A percentile compares a stretch with the other conserved stretches of the same genome.
Evolutionary conservation across 495 filamentous ascomycete species (phyloP).

Genomic region (Filosporella fistucella): DNA sequence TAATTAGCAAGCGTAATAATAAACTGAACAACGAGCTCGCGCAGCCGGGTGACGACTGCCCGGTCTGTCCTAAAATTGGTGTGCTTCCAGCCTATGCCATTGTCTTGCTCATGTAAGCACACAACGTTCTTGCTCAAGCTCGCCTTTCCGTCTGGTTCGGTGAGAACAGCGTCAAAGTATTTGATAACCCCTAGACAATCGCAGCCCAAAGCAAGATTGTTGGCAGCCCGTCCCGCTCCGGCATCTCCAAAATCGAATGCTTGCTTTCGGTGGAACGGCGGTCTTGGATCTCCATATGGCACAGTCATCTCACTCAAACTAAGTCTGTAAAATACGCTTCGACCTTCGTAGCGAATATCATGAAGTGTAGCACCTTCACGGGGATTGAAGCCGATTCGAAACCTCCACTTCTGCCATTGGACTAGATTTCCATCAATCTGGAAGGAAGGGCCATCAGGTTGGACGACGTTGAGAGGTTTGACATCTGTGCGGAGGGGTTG

Average conservation of each 20-base stretch:
- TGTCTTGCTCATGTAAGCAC: constrained; percentile 65
- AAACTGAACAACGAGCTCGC: constrained; percentile 62
- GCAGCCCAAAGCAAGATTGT: constrained; percentile 62
- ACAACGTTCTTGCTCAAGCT: constrained; percentile 51
- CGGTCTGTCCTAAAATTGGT: constrained; percentile 58
- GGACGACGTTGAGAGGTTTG: constrained; percentile 69
- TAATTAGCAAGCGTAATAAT: constrained; percentile 82
- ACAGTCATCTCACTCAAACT: constrained; percentile 72
- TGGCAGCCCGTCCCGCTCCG: constrained; percentile 59
- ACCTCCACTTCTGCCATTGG: constrained; percentile 66
- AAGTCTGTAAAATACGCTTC: constrained; percentile 64
- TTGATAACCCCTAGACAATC: constrained; percentile 63
- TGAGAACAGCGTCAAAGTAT: constrained; percentile 55
- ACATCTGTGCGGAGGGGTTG: constrained; percentile 59
- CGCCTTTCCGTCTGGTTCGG: constrained; percentile 47
- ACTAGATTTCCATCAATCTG: constrained; percentile 45
- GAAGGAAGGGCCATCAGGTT: constrained; percentile 75
- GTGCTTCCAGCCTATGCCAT: constrained; percentile 61
- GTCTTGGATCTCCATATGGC: constrained; percentile 57
- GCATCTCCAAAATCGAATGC: constrained; percentile 70
- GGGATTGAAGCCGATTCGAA: constrained; percentile 59
- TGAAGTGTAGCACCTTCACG: constrained; percentile 59
- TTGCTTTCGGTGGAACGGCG: constrained; percentile 62
- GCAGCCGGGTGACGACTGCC: constrained; percentile 53
- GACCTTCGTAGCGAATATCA: constrained; percentile 62